Evolutionary conservation across 352 stramenopile genomes (phyloP).

Genomic region (Aphanomyces stellatus): DNA sequence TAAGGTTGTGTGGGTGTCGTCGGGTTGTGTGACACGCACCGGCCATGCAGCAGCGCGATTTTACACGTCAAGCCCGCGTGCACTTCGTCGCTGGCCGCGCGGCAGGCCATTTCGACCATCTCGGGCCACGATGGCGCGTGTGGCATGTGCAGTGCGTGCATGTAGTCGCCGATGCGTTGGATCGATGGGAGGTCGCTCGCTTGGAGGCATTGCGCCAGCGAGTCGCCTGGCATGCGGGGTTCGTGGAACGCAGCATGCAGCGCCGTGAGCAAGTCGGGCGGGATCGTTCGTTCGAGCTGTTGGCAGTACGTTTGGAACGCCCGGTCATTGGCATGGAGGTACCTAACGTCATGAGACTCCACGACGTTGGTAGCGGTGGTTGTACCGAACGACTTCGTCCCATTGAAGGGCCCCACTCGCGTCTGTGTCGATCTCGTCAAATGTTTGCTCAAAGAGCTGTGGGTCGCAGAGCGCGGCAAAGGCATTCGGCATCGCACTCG

Average conservation of each 20-base stretch:
- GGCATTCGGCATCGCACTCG: background rate
- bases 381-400: background rate
- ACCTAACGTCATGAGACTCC: background rate
- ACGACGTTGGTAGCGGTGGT: background rate
- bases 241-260: background rate
- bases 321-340: conserved; percentile 2
- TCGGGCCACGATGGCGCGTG: conserved; percentile 28
- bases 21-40: no score
- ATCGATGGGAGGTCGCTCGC: background rate
- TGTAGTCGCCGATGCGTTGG: background rate
- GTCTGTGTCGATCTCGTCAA: background rate
- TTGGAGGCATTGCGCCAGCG: background rate
- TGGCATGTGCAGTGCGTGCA: background rate
- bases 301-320: conserved; percentile 4
- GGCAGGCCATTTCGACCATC: conserved; percentile 24
- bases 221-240: background rate
- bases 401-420: background rate
- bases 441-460: background rate
- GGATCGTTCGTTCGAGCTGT: background rate
- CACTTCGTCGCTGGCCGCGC: conserved; percentile 6
- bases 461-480: conserved; percentile 3
- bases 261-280: background rate
- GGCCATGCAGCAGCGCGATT: conserved; percentile 41
- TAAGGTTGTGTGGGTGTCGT: no score
- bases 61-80: conserved; percentile 26